Evolutionary conservation across 2,329 filamentous ascomycete species (phyloP), one percentile per base, ranked within the genome.

Genomic region (Graphilbum sp.): DNA sequence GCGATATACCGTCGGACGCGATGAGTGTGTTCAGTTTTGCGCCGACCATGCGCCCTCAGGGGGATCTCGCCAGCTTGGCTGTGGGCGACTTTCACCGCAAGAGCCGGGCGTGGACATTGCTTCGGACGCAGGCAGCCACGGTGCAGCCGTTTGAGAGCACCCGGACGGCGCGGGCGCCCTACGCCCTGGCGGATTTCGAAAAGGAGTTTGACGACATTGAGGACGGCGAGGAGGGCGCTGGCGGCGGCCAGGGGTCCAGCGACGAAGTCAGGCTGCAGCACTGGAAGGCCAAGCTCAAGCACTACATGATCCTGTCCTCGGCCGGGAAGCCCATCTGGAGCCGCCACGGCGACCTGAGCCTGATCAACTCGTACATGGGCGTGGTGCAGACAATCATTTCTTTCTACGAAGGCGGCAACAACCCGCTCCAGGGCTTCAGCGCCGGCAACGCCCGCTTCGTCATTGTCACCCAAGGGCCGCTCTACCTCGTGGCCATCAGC

Each of bases 271-370:
- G 84, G 20, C 64, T 94, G 31, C 61, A 64, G 15, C 66, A 76
- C 45, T 98, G 87, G 87, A 90, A 86, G 54, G 74, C 80, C 29
- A 96, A 96, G 61, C 67, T 87, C 45, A 98, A 98, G 58, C 90
- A 98, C 58, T 98, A 94, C 56, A 75, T 98, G 59, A 93, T 98
- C 50, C 64, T 98, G 2, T 96, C 90, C 3, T 88, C 86, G 13
- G 88, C 92, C 10, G 90, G 90, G 17, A 98, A 98, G 55, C 92
- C 90, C 11, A 92, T 98, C 35, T 98, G 88, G 67, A 96, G 86
- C 51, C 74, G 92, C 35, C 88, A 98, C 54, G 90, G 92, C 31
- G 85, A 95, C 48, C 70, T 93, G 46, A 76, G 79, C 39, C 64
- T 96, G 32, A 85, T 96, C 53, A 94, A 92, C 49, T 81, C 82